Evolutionary conservation across 2,329 filamentous ascomycete species (phyloP).

Genomic region (Colletotrichum cuscutae): DNA sequence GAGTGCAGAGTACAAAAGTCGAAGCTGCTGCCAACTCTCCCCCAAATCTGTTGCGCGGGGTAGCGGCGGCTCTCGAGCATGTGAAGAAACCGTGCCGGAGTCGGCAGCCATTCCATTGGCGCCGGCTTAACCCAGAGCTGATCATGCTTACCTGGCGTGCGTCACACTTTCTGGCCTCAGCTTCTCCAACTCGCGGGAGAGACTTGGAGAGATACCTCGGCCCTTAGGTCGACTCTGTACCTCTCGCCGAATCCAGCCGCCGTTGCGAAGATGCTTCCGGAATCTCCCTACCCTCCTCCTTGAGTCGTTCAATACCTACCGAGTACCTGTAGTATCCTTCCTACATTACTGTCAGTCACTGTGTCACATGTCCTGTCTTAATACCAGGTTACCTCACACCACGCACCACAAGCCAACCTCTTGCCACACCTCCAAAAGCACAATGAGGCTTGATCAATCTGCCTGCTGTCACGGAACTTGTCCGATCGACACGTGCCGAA

Average conservation of each 20-base stretch:
- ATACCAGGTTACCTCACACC: neutral
- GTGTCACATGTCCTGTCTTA: slow-evolving; percentile 3
- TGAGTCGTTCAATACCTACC: neutral
- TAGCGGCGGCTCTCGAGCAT: slow-evolving; percentile 18
- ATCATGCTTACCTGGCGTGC: slow-evolving; percentile 24
- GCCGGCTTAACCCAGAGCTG: slow-evolving; percentile 5
- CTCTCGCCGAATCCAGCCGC: slow-evolving; percentile 14
- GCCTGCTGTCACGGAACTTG: slow-evolving; percentile 21
- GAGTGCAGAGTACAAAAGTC: neutral
- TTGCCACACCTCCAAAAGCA: neutral
- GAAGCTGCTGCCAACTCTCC: neutral
- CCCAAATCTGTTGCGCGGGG: slow-evolving; percentile 17
- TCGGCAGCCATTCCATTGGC: slow-evolving; percentile 17
- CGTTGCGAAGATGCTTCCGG: slow-evolving; percentile 1
- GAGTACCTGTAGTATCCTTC: neutral
- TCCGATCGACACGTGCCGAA: slow-evolving; percentile 14
- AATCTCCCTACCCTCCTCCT: slow-evolving; percentile 5
- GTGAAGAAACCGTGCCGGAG: slow-evolving; percentile 30
- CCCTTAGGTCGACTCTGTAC: neutral
- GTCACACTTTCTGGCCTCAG: slow-evolving; percentile 20
- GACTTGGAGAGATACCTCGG: slow-evolving; percentile 20
- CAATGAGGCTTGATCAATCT: neutral
- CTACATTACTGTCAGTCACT: slow-evolving; percentile 3
- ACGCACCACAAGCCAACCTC: neutral
- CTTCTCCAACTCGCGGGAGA: neutral